Conservation (phyloP, 1,284 basidiomycete species). For the Vanrija humicola region DNA sequence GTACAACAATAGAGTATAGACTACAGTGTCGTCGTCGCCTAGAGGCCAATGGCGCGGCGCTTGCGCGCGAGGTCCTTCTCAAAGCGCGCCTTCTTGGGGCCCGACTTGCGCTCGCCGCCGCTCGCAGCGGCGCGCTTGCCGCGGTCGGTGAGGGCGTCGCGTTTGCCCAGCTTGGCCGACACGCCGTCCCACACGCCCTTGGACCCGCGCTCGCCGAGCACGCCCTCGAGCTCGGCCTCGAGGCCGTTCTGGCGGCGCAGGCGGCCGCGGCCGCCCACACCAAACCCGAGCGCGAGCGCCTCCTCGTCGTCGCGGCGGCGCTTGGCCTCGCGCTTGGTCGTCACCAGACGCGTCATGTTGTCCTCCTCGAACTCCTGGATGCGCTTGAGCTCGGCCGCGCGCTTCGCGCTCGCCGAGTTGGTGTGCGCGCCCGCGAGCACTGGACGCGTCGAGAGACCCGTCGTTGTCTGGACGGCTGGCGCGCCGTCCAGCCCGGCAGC, state of each 20-base stretch:
- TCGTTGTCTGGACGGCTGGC: conserved; percentile 68
- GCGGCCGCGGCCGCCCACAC: conserved; percentile 51
- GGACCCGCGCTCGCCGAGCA: conserved; percentile 58
- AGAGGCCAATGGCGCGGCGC: conserved; percentile 15
- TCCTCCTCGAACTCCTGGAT: conserved; percentile 93
- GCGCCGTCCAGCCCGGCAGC: conserved; percentile 55
- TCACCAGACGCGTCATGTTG: conserved; percentile 86
- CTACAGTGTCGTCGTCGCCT: conserved; percentile 1
- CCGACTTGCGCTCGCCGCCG: conserved; percentile 28
- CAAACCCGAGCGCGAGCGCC: conserved; percentile 78
- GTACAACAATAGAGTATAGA: not conserved
- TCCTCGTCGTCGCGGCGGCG: conserved; percentile 81
- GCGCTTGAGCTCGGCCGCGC: conserved; percentile 64
- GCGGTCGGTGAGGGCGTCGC: conserved; percentile 57
- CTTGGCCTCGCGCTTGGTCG: conserved; percentile 83
- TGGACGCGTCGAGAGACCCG: conserved; percentile 59
- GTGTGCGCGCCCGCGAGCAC: conserved; percentile 51
- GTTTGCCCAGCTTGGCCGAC: conserved; percentile 53
- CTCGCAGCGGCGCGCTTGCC: conserved; percentile 5
- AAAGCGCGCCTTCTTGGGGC: conserved; percentile 68
- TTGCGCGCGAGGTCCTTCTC: conserved; percentile 62
- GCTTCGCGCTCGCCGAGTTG: conserved; percentile 41
- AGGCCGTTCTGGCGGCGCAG: conserved; percentile 66
- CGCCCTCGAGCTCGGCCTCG: conserved; percentile 78
- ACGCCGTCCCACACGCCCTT: conserved; percentile 55